Evolutionary conservation across 2,329 filamentous ascomycete genomes (phyloP), one percentile per base, ranked within the genome.

Genomic region (Monilinia vaccinii-corymbosi): DNA sequence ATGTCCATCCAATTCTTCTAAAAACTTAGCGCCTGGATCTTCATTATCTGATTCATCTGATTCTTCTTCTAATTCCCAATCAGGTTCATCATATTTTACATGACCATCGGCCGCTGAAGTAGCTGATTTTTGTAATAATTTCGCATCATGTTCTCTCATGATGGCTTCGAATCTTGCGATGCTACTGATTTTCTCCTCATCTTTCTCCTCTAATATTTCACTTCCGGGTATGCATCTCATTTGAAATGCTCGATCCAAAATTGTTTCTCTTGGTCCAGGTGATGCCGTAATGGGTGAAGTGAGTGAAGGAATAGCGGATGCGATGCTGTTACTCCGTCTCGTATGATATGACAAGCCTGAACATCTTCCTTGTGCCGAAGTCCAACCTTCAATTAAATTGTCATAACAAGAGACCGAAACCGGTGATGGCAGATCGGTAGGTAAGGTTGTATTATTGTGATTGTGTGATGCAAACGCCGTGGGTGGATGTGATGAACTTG

Each of bases 221-320:
- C 81, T 81, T 7, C 84, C 84, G 18, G 84, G 84, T 38, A 87
- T 85, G 60, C 76, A 82, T 10, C 81, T 77, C 72, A 87, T 72
- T 65, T 85, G 82, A 66, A 87, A 87, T 0, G 84, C 84, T 44
- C 84, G 75, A 68, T 87, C 84, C n/a, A 87, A 71, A 56, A 87
- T 87, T 0, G 84, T 86, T 71, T 87, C 84, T 18, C 84, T 77
- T 2, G 80, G 81, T 0, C 72, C 78, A 0, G 81, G 81, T 2
- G 70, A 65, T 28, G 67, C 67, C 13, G 67, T 65, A 21, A 75
- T 66, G 10, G 76, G 44, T 21, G 50, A 56, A 1, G 42, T 67
- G 0, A 75, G 73, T 9, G 57, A 49, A 1, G 76, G 75, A 14
- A 69, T 65, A 16, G 79, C 76, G 1, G 81, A 83, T 62, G 79